Base-by-base conservation (phyloP, 352 stramenopile genomes). In the Globisporangium mamillatum region DNA sequence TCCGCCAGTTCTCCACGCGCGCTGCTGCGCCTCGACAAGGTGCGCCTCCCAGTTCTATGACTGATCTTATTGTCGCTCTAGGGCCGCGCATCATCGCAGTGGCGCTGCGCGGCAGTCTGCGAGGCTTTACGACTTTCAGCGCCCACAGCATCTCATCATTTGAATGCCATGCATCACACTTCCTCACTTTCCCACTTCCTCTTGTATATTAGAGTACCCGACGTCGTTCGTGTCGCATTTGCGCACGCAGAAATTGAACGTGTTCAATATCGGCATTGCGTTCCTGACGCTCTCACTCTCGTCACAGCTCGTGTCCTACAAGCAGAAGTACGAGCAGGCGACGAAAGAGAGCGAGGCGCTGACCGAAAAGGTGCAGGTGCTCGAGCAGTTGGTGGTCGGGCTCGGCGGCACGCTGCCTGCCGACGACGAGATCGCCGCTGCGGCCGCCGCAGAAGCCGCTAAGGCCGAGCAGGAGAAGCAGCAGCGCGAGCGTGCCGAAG, bases 221-320 rank as follows among this genome's bases (percentile, higher is more conserved):
- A 91, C 75, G 67, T 93, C 85, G 55, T 95, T 95, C 72, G 65
- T 93, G 59, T 88, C 82, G 52, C 84, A 95, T 67, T 63, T 93
- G 61, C 76, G 76, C 69, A 92, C 76, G 24, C 82, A 95, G 71
- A 92, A 92, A 69, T 75, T 93, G 57, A 95, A 93, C 60, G 80
- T 91, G 70, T 95, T 94, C 70, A 93, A 93, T 76, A 90, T 95
- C 58, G 86, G 88, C 48, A 71, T 95, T 14, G 85, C 86, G 6
- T 91, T 93, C 73, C 73, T 95, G 64, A 92, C 88, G 71, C 74
- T 95, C 38, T 95, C 88, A 56, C 78, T 95, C n/a, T 92, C 88
- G 56, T 91, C 84, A 58, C 86, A 93, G 72, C 76, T 95, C 60
- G 85, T 95, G 32, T 78, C 78, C 53, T 84, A 83, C 78, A 92